Evolutionary conservation across 75 land plant genomes (phyloP).

Genomic region (Selaginella moellendorffii): DNA sequence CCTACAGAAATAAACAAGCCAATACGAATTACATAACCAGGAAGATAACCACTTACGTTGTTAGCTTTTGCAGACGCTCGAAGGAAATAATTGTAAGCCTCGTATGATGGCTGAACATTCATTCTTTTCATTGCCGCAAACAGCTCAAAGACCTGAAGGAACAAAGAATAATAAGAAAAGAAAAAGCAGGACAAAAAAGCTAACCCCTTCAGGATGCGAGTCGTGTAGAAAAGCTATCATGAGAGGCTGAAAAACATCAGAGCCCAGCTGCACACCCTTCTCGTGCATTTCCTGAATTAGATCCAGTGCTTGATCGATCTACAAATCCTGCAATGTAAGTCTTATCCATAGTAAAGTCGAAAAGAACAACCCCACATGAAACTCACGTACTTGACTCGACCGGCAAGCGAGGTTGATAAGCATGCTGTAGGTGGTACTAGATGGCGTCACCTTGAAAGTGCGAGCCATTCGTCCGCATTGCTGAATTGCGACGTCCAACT

Average conservation of each 20-base stretch:
- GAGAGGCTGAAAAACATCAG: constrained; percentile 1
- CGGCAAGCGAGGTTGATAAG: neutral
- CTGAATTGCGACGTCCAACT: neutral
- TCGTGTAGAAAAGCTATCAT: neutral
- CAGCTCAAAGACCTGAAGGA: constrained; percentile 3
- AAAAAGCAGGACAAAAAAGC: neutral
- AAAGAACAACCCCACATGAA: neutral
- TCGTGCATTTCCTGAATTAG: constrained; percentile 4
- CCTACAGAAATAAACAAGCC: neutral
- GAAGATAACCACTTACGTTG: neutral
- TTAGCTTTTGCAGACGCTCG: neutral
- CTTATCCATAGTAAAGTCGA: neutral
- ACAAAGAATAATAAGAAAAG: neutral
- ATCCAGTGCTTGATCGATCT: neutral
- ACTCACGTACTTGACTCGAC: neutral
- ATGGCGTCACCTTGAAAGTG: neutral
- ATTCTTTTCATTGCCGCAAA: constrained; percentile 6
- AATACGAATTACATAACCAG: neutral
- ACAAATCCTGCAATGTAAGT: neutral
- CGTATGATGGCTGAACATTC: neutral
- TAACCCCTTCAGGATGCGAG: constrained; percentile 5
- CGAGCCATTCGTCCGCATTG: neutral
- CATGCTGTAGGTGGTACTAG: neutral
- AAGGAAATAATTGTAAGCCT: neutral
- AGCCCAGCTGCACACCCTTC: neutral